Conservation (phyloP, 768 basidiomycete genomes). For the Kwoniella europaea region DNA sequence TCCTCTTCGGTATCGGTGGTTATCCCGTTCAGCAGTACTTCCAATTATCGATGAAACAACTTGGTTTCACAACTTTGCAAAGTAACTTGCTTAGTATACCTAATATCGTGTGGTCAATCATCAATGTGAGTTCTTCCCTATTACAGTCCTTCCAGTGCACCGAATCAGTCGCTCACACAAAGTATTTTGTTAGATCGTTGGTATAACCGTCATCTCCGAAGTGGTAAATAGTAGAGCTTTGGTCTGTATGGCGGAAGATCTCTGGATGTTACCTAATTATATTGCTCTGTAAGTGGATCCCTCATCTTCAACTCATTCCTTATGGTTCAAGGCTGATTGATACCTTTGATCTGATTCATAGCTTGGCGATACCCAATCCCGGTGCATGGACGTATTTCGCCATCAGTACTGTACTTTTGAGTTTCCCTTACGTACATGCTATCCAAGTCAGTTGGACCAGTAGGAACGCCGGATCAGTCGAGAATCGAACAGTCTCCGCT, state of each 20-base stretch:
- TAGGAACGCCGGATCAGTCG: constrained; percentile 52
- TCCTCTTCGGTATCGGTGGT: constrained; percentile 52
- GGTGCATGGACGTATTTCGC: constrained; percentile 53
- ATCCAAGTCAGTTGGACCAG: constrained; percentile 57
- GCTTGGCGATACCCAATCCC: constrained; percentile 31
- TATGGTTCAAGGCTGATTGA: neutral
- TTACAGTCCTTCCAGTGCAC: too few species aligned
- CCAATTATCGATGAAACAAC: constrained; percentile 46
- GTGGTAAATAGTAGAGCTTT: constrained; percentile 38
- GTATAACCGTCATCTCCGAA: constrained; percentile 33
- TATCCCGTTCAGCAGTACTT: constrained; percentile 51
- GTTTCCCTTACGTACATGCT: constrained; percentile 56
- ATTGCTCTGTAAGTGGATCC: constrained; percentile 40
- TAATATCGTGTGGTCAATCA: constrained; percentile 44
- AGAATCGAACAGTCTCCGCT: constrained; percentile 56
- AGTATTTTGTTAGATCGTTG: constrained; percentile 13
- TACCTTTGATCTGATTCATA: neutral
- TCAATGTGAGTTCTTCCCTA: constrained; percentile 34
- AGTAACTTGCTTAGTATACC: constrained; percentile 57
- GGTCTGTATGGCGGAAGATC: constrained; percentile 45
- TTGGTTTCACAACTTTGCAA: constrained; percentile 55
- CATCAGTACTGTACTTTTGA: constrained; percentile 52
- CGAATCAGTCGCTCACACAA: too few species aligned
- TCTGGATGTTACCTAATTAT: constrained; percentile 55
- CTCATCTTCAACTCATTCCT: neutral